phyloP scores from a whole-genome alignment of 2,329 filamentous ascomycete genomes.

The Ascomycota sp. region DNA sequence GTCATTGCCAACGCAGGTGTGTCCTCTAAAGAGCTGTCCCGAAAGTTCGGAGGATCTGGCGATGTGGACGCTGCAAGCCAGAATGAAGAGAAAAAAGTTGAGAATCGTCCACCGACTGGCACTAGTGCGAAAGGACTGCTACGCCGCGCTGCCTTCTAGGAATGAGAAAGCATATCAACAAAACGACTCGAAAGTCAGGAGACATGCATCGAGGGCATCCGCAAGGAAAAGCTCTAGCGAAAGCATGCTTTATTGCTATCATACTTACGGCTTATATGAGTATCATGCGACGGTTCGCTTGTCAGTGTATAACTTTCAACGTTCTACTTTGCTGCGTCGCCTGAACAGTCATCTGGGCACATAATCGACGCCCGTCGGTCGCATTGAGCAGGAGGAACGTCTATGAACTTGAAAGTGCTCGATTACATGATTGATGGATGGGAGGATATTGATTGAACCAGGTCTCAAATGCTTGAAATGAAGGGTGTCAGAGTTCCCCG shows the following conservation, averaged over 20 bases:
- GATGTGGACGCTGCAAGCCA: slow-evolving; percentile 5
- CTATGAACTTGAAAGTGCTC: too few species aligned
- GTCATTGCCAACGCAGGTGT: slow-evolving; percentile 18
- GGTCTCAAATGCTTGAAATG: too few species aligned
- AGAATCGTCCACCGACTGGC: slow-evolving; percentile 22
- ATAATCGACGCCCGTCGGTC: background rate
- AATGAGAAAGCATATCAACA: slow-evolving; percentile 2
- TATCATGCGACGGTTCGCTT: slow-evolving; percentile 5
- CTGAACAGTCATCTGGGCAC: slow-evolving; percentile 3
- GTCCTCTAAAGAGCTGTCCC: slow-evolving; percentile 10
- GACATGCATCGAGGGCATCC: background rate
- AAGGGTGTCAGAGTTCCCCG: too few species aligned
- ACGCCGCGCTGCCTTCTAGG: slow-evolving; percentile 1
- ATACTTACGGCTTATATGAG: slow-evolving; percentile 13
- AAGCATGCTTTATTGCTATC: slow-evolving; percentile 12
- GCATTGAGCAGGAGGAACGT: background rate
- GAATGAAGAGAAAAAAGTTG: slow-evolving; percentile 16
- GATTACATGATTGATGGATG: too few species aligned
- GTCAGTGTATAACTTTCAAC: slow-evolving; percentile 5
- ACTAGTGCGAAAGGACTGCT: slow-evolving; percentile 2
- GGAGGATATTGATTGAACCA: too few species aligned
- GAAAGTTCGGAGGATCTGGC: slow-evolving; percentile 8
- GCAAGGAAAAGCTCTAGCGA: slow-evolving; percentile 6
- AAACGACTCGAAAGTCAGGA: background rate
- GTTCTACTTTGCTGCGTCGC: slow-evolving; percentile 5